phyloP scores from a whole-genome alignment of 2,329 filamentous ascomycete genomes.

The Westerdykella aurantiaca region DNA sequence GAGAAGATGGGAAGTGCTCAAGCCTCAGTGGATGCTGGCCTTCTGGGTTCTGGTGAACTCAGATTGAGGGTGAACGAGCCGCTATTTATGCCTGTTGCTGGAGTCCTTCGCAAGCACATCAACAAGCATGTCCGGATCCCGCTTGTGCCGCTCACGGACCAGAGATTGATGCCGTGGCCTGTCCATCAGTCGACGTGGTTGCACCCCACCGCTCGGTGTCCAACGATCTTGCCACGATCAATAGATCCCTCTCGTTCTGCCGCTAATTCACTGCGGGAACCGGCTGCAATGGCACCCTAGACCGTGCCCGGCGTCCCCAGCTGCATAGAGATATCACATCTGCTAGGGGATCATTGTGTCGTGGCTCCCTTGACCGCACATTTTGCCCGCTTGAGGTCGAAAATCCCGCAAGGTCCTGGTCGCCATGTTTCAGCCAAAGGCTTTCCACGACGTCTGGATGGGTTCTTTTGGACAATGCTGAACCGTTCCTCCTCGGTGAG shows the following conservation, averaged over 20 bases:
- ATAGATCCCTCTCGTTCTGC: conserved; percentile 39
- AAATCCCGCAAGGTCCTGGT: conserved; percentile 39
- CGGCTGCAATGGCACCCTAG: conserved; percentile 43
- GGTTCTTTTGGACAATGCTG: conserved; percentile 26
- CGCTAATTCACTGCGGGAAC: conserved; percentile 40
- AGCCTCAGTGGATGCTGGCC: conserved; percentile 26
- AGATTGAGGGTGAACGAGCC: conserved; percentile 19
- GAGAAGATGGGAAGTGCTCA: conserved; percentile 16
- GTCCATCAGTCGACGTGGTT: conserved; percentile 37
- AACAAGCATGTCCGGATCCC: conserved; percentile 21
- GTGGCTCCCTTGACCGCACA: conserved; percentile 44
- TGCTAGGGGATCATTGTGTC: conserved; percentile 37
- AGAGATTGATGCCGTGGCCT: conserved; percentile 34
- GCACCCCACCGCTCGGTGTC: conserved; percentile 37
- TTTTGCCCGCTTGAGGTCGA: conserved; percentile 34
- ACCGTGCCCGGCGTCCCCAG: conserved; percentile 37
- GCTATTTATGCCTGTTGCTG: conserved; percentile 39
- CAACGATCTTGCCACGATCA: conserved; percentile 44
- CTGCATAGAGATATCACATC: conserved; percentile 41
- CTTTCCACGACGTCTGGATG: conserved; percentile 16
- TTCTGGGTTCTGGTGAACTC: conserved; percentile 24
- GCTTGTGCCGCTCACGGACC: conserved; percentile 29
- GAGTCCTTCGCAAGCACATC: conserved; percentile 18
- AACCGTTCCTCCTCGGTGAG: conserved; percentile 28
- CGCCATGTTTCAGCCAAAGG: conserved; percentile 29